Evolutionary conservation across 768 basidiomycete species (phyloP), one percentile per base, ranked within the genome.

Genomic region (Tylopilus rubrobrunneus): DNA sequence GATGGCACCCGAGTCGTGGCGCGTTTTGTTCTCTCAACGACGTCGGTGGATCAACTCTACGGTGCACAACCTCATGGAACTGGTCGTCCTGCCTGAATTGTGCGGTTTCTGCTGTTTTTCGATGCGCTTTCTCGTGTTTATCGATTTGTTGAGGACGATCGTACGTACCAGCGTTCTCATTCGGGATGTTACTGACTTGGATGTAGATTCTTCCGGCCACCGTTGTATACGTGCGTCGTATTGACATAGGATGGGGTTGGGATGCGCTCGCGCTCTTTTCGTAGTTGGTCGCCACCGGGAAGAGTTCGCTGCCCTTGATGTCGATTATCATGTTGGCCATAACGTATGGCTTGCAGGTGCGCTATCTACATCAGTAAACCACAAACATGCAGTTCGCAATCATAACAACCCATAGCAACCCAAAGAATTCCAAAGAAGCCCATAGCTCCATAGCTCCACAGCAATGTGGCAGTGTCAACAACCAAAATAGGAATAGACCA

Each of bases 41-140:
- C 86, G 94, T 71, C 84, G 94, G 45, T 98, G 94, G 94, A 98
- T 97, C 71, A 98, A 97, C 72, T 96, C 94, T 40, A 97, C 94
- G 1, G 84, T 98, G 7, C 94, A 98, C 67, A 97, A 98, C 66
- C 69, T 97, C 48, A 85, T 89, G 68, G 94, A 97, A 73, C 74
- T 97, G 57, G 86, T 92, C 7, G 74, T 94, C 51, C 71, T 97
- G 36, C 88, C 90, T 1, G 92, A 96, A 65, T 68, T 97, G 47
- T 92, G 93, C 65, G 94, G 94, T 0, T 95, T 97, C 74, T 98
- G 94, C 63, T 93, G 91, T 71, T 97, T 98, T 79, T 95, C 92
- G 27, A 96, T 98, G 93, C 77, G 91, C 17, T 88, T 92, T 75
- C 89, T 97, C 61, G 94, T 97, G 36, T 94, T 97, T 67, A 78